Evolutionary conservation across 2,329 filamentous ascomycete species (phyloP), one percentile per base, ranked within the genome.

Genomic region (Fusarium cicatricum): DNA sequence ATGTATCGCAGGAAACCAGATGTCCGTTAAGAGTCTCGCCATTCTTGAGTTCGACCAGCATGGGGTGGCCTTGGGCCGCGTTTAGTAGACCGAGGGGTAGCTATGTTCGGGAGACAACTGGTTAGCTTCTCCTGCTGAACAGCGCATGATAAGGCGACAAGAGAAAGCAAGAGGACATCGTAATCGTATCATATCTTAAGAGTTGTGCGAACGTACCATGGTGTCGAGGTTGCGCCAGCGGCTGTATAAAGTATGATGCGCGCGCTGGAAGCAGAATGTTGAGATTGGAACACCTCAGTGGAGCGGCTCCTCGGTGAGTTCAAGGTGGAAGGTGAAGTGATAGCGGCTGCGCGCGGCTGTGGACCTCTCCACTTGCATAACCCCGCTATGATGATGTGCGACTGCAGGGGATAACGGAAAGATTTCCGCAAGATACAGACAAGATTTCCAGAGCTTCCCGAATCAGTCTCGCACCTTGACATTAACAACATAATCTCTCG

Each of bases 1-100:
- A 99, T 42, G 94, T 99, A 76, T 99, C 95, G 86, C 94, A 99
- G 76, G 90, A 92, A 75, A 97, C 90, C 55, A 99, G 82, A 72
- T 97, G 92, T 61, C 95, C 95, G 78, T 98, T 99, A 58, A 99
- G 85, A 0, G 95, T 98, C 78, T 99, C 93, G 79, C 93, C 93
- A 72, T 94, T 96, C 83, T 97, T 97, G 65, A 97, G 89, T 81
- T 97, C 93, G 65, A 97, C 93, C 52, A 97, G 89, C 90, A 97
- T 98, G 4, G 95, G 94, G 75, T 97, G 92, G 83, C 95, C 95
- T 82, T 97, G 93, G 65, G 95, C 93, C 70, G 94, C 94, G 71
- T 91, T 98, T 60, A 99, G 85, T 44, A 99, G 88, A 72, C 93
- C 92, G 74, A 90, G 82, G 64, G 87, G 87, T 65, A 90, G 75